Percentiles rank a stretch among this genome's conserved stretches.
Evolutionary conservation across 2,329 filamentous ascomycete species (phyloP).

Genomic region (Septoria linicola): DNA sequence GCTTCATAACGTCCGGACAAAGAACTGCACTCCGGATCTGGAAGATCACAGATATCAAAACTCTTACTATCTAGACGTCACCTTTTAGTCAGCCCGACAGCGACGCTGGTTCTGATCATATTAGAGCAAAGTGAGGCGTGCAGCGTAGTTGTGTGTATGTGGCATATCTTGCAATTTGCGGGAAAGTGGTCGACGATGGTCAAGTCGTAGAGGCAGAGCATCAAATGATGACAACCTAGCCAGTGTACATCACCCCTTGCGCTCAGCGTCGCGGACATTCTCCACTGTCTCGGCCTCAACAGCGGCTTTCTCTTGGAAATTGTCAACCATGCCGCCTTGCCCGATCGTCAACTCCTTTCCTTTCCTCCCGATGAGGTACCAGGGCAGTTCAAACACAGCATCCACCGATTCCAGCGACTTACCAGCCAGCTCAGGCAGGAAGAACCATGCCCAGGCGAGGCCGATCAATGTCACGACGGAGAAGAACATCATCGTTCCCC

Average conservation of each 20-base stretch:
- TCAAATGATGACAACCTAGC: no score
- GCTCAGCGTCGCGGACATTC: conserved; percentile 23
- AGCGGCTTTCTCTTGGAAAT: conserved; percentile 26
- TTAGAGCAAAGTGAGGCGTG: no score
- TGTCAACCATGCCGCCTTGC: conserved; percentile 30
- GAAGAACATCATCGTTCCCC: conserved; percentile 78
- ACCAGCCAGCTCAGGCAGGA: conserved; percentile 53
- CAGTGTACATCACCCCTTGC: conserved; percentile 10
- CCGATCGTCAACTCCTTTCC: conserved; percentile 34
- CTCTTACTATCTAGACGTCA: no score
- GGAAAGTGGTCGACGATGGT: no score
- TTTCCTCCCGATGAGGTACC: conserved; percentile 68
- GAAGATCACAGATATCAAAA: no score
- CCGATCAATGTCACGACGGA: conserved; percentile 66
- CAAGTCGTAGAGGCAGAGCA: no score
- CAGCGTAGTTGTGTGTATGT: no score
- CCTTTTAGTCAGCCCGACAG: no score
- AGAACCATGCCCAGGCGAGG: conserved; percentile 60
- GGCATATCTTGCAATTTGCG: no score
- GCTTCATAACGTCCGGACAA: no score
- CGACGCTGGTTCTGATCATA: no score
- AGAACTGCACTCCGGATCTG: no score
- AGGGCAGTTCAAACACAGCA: conserved; percentile 60
- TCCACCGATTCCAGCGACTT: conserved; percentile 59
- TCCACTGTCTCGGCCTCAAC: conserved; percentile 29